Percentiles rank a stretch among this genome's conserved stretches.
phyloP scores from a whole-genome alignment of 345 rosid genomes.

The Brassica juncea region DNA sequence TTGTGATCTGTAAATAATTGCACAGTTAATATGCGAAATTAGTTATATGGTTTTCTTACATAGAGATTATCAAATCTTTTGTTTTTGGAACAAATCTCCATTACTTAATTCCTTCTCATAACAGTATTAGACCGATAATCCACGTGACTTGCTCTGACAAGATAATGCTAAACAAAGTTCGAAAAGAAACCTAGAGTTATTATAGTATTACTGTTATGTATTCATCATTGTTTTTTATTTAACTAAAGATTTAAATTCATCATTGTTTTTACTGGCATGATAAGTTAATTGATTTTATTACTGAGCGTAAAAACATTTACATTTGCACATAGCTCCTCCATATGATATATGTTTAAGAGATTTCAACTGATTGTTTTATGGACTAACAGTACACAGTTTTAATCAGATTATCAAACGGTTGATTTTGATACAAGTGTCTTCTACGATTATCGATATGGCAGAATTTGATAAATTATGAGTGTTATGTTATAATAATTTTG shows the following conservation, averaged over 20 bases:
- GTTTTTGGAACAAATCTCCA: not conserved
- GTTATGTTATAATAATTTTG: not conserved
- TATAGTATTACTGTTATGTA: not conserved
- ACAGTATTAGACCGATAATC: slow-evolving; percentile 17
- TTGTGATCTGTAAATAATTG: slow-evolving; percentile 22
- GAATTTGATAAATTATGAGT: not conserved
- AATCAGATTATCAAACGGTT: not conserved
- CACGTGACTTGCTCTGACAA: slow-evolving; percentile 40
- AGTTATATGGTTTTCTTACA: slow-evolving; percentile 20
- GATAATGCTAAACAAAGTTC: slow-evolving; percentile 23
- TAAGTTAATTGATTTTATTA: not conserved
- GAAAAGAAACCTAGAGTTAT: slow-evolving; percentile 1
- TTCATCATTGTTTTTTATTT: not conserved
- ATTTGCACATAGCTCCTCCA: not conserved
- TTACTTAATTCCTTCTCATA: slow-evolving; percentile 13
- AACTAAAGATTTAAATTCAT: not conserved
- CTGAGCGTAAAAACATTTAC: not conserved
- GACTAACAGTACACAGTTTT: not conserved
- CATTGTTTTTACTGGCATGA: not conserved
- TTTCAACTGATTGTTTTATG: not conserved
- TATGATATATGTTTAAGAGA: not conserved
- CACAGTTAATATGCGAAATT: slow-evolving; percentile 11
- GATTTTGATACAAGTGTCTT: not conserved
- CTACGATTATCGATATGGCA: not conserved
- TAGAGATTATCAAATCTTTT: slow-evolving; percentile 23